Evolutionary conservation across 495 filamentous ascomycete species (phyloP), one percentile per base, ranked within the genome.

Genomic region (Glonium stellatum): DNA sequence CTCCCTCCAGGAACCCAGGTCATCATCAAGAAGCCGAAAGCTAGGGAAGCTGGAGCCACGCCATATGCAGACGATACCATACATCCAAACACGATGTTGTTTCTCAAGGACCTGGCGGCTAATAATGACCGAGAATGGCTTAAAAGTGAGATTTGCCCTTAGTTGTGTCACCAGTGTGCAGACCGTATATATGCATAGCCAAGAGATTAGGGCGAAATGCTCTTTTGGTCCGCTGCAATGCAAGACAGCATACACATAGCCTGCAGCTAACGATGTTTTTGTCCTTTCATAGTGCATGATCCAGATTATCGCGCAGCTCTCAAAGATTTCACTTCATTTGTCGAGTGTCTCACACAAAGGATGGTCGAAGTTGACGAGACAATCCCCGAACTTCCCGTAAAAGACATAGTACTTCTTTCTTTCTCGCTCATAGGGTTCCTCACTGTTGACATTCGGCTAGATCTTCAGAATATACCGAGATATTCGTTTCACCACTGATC

Each of bases 391-490:
- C 75, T 95, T 25, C 90, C 90, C 6, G 75, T 82, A 27, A 90
- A 91, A 66, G 90, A 96, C 69, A 75, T 96, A 65, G 82, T 86
- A 66, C 63, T 80, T 72, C 23, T 19, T 13, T 13, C 1, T 42
- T 19, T 19, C n/a, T 23, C 2, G 13, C 5, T 27, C 22, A 47
- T 9, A 39, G 27, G 10, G 50, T 6, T 41, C 22, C 0, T 15
- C n/a, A 15, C 22, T 22, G 13, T 22, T 35, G n/a, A 52, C 18
- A 15, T 25, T 54, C 5, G 10, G 41, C 2, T 67, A 85, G 79
- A 79, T 90, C 23, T 93, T 92, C 65, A 83, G 90, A 44, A 92
- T 96, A 48, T 89, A 96, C 67, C 78, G 90, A 52, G 90, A 95
- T 68, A 78, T 91, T 22, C 76, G 88, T 19, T 92, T 92, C 69